A percentile compares a stretch with the other conserved stretches of the same genome.
Conservation (phyloP, 345 rosid species). For the Melastoma malabathricum region DNA sequence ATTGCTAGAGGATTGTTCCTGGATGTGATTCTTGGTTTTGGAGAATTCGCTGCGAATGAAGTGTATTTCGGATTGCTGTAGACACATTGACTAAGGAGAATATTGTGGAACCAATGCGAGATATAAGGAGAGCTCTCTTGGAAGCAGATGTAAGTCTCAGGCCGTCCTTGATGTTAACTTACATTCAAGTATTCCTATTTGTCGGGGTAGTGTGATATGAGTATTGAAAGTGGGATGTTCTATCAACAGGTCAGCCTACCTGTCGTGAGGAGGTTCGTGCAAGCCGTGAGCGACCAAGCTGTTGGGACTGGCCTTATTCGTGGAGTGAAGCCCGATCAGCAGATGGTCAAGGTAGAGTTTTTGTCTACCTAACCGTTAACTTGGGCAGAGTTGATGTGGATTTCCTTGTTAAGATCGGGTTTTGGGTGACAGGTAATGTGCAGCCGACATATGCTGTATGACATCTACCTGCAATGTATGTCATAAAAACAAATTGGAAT, state of each 20-base stretch:
- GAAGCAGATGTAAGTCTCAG: constrained; percentile 87
- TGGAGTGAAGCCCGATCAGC: constrained; percentile 95
- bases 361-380: too few species aligned
- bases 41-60: too few species aligned
- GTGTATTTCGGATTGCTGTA: constrained; percentile 14
- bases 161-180: neutral
- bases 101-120: constrained; percentile 91
- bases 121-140: constrained; percentile 87
- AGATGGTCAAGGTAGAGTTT: constrained; percentile 68
- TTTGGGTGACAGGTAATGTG: too few species aligned
- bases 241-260: constrained; percentile 86
- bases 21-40: too few species aligned
- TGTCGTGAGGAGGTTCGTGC: constrained; percentile 91
- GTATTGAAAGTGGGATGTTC: constrained; percentile 4
- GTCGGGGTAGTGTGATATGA: neutral
- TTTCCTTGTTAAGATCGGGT: too few species aligned
- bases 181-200: neutral
- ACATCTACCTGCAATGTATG: neutral
- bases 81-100: constrained; percentile 93
- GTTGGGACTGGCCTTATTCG: constrained; percentile 76
- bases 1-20: neutral
- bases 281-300: constrained; percentile 76
- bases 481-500: neutral
- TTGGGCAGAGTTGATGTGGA: too few species aligned
- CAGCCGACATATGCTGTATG: neutral